Base-by-base conservation (phyloP, 1,139 yeast genomes). In the Saccharomyces hybrid region DNA sequence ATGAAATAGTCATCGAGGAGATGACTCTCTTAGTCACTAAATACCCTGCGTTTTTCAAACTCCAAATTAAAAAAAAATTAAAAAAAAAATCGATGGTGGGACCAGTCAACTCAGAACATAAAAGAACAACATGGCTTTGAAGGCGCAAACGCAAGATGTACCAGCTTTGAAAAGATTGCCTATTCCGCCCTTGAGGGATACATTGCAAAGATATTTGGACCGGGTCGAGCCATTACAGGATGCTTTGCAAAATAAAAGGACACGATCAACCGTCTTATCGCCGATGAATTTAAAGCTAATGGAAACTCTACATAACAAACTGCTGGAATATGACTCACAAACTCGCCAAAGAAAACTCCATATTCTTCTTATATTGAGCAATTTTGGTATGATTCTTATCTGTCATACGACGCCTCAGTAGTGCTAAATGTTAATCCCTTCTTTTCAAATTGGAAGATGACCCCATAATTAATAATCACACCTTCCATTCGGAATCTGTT, bases 301-400 rank as follows among this genome's bases (percentile, higher is more conserved):
- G 52, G 51, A 50, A n/a, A 52, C 58, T 21, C 51, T 65, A 53
- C 61, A 65, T 50, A 57, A 59, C 5, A 59, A 54, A 48, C 52
- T 65, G 50, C 42, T 60, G 2, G 54, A 59, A 38, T 75, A 79
- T 55, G 76, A 89, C 60, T 88, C 86, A 61, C 73, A 79, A 79
- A 34, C 83, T 82, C 63, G 77, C 88, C 50, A 73, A 82, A 50
- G 80, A 80, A 53, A 88, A 86, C n/a, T 64, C 77, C 88, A 9
- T 75, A 80, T 55, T 72, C 87, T 53, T 84, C 95, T 8, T 89
- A 86, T 70, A 89, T 89, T 59, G 97, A 89, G 71, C 96, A 89
- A 69, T 89, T 89, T 69, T 89, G 97, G 97, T 88, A 83, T 69
- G 97, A 89, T 67, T 82, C 96, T 2, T 89, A 89, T 70, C 76